Evolutionary conservation across 257 asterid genomes (phyloP).

Genomic region (Plantago major): DNA sequence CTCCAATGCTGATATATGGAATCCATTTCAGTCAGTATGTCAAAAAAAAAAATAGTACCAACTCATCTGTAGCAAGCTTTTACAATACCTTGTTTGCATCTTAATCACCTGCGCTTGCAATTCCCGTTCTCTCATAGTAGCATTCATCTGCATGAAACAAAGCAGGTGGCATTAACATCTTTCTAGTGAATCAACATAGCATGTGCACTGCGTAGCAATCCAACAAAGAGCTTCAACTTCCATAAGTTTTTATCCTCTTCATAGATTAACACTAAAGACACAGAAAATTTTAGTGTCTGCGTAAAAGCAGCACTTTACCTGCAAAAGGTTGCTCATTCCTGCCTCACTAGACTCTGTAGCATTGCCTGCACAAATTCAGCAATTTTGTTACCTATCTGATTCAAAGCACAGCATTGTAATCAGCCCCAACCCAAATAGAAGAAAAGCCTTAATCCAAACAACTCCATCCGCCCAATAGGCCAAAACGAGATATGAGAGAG

Average conservation of each 20-base stretch:
- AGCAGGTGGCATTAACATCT: neutral
- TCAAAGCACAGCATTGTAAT: neutral
- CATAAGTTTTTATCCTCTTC: too few species aligned
- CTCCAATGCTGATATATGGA: conserved; percentile 58
- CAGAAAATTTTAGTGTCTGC: too few species aligned
- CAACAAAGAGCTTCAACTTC: too few species aligned
- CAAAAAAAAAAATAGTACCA: neutral
- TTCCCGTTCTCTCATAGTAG: conserved; percentile 56
- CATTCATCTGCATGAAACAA: neutral
- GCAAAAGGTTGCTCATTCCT: conserved; percentile 50
- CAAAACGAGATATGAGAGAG: too few species aligned
- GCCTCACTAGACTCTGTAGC: conserved; percentile 46
- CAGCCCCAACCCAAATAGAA: too few species aligned
- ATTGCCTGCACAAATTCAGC: conserved; percentile 44
- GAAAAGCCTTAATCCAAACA: too few species aligned
- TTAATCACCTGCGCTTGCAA: conserved; percentile 75
- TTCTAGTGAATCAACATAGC: too few species aligned
- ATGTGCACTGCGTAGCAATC: too few species aligned
- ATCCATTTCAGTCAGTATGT: conserved; percentile 21
- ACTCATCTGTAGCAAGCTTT: too few species aligned
- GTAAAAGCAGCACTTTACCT: conserved; percentile 35
- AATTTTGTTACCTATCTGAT: conserved; percentile 9
- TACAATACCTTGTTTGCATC: conserved; percentile 78
- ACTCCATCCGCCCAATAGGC: too few species aligned
- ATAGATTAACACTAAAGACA: too few species aligned